Evolutionary conservation across 2,329 filamentous ascomycete genomes (phyloP), one percentile per base, ranked within the genome.

Genomic region (Diaporthe citri): DNA sequence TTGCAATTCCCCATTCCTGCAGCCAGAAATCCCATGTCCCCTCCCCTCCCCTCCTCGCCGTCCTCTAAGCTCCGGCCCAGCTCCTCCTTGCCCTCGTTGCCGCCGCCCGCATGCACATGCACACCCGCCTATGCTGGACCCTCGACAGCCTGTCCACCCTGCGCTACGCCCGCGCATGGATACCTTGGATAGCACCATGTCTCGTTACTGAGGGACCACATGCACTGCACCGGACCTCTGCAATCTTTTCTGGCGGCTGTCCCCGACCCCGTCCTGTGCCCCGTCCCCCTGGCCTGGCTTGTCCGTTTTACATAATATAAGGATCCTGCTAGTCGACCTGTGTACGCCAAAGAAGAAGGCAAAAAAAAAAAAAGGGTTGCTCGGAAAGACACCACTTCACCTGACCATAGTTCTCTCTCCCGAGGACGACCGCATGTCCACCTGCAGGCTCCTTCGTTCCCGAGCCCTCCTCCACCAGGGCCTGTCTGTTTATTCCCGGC

Each of bases 21-120:
- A 36, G 69, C 69, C 48, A 69, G 71, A 71, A 76, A 76, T 76
- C 75, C 75, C 75, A 76, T 76, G 57, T 72, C 71, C 46, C 71
- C 57, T 25, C 20, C 15, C 41, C 46, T 8, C 39, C 25, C 39
- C 15, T 25, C 7, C 39, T 48, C 60, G 39, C n/a, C 60, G 15
- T 31, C 9, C 31, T 39, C 64, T 41, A 17, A 57, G 69, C 69
- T 57, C 41, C 52, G n/a, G 39, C 52, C 69, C 36, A 71, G 41
- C 69, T 46, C 4, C 57, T 34, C 41, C 31, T 59, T 48, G 52
- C 43, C 56, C 34, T n/a, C n/a, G 9, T 52, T 55, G 46, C 62
- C 62, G 62, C 62, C 22, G 64, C 64, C 41, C 15, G 48, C 48
- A 39, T 22, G 48, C 64, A 52, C 55, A 48, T 31, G n/a, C 43